Base-by-base conservation (phyloP, 164 flowering plant genomes). In the Amborella trichopoda region DNA sequence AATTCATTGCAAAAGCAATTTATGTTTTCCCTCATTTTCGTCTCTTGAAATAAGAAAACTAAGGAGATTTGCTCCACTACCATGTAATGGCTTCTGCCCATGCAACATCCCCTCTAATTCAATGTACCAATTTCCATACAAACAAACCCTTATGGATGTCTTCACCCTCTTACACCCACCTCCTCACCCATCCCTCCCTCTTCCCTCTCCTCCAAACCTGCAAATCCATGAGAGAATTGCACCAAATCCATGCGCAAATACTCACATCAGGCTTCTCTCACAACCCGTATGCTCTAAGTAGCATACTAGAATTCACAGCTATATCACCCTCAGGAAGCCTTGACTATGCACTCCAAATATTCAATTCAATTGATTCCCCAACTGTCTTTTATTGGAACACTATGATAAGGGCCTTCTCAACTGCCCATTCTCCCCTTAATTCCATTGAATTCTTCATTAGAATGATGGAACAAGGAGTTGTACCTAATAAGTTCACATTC, bases 181-280 rank as follows among this genome's bases (percentile, higher is more conserved):
- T n/a, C 40, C 19, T 37, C 40, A 14, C 19, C 40, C 19, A 18
- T 37, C 19, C 6, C 6, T 10, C 3, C 6, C 10, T 73, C 20
- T 30, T 69, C 58, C 39, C 40, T 34, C 49, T 67, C 22, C 4
- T 73, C 6, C 44, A 23, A 55, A 55, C 41, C 10, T 63, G 64
- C 57, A 21, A 10, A 6, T 62, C 65, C 8, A 46, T 54, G 3
- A 1, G 26, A 17, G 77, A 66, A 26, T 54, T 77, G 48, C 50
- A 40, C 48, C 89, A 75, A 67, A 77, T 75, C 32, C 78, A 67
- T 43, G 63, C 83, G 12, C 89, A 75, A 56, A 64, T 77, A 46
- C 48, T 73, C 56, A 46, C 61, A 49, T 70, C 50, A 30, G 58
- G 67, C 41, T 76, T 77, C 50, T 63, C 50, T 4, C 47, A 54